Conservation (phyloP, 108 stramenopile species). For the Asterionellopsis glacialis region DNA sequence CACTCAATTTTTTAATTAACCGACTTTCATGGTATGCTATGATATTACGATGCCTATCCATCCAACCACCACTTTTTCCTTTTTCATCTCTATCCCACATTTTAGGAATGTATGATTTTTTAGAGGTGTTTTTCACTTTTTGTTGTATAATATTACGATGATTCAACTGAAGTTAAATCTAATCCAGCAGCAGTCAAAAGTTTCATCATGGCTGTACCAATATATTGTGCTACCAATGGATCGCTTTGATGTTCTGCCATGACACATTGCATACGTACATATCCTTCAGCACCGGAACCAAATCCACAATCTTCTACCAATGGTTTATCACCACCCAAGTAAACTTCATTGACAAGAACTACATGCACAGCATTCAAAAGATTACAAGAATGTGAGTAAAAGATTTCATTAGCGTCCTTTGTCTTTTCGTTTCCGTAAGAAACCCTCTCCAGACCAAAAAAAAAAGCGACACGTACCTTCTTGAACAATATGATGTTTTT, state of each 20-base stretch:
- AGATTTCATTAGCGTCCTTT: too few relatives aligned
- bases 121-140: too few relatives aligned
- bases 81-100: too few relatives aligned
- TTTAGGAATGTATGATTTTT: too few relatives aligned
- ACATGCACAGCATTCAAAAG: too few relatives aligned
- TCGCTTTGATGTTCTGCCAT: slow-evolving; percentile 86
- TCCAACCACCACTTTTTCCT: too few relatives aligned
- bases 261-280: slow-evolving; percentile 76
- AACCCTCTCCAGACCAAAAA: too few relatives aligned
- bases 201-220: slow-evolving; percentile 67
- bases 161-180: slow-evolving; percentile 22
- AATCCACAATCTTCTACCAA: slow-evolving; percentile 74
- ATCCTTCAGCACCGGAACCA: slow-evolving; percentile 65
- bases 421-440: too few relatives aligned
- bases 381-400: too few relatives aligned
- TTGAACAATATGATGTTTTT: slow-evolving; percentile 76
- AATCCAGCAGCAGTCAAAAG: slow-evolving; percentile 76
- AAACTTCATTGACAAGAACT: slow-evolving; percentile 71
- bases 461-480: slow-evolving; percentile 6
- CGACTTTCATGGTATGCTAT: too few relatives aligned
- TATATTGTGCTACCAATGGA: slow-evolving; percentile 81
- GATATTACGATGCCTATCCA: too few relatives aligned
- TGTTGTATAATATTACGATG: background rate
- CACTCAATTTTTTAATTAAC: too few relatives aligned
- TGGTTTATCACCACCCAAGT: slow-evolving; percentile 49